These are phyloP conservation scores for Pachysandra terminalis DNA, from an alignment of 164 flowering plant genomes.

Conservation along the genomic window DNA sequence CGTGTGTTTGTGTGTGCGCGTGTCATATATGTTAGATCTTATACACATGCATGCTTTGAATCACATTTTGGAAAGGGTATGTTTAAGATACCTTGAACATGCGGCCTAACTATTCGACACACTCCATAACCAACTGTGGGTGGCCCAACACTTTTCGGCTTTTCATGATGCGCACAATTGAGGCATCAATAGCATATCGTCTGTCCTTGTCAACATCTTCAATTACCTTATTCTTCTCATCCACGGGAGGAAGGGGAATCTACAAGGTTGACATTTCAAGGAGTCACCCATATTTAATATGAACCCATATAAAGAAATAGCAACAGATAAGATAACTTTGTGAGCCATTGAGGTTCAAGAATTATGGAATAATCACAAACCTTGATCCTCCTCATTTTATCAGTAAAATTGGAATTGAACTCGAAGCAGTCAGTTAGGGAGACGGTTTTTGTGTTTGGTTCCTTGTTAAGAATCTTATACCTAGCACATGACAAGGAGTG, in stretches of 20 bases:
- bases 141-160: constrained; percentile 85
- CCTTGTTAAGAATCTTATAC: constrained; percentile 79
- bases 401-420: constrained; percentile 84
- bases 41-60: too few relatives aligned
- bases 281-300: too few relatives aligned
- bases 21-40: too few relatives aligned
- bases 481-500: constrained; percentile 92
- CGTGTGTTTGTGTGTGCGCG: too few relatives aligned
- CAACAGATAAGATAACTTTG: not conserved
- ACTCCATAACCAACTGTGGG: constrained; percentile 83
- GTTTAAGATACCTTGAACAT: constrained; percentile 66
- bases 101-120: constrained; percentile 86
- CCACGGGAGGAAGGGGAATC: constrained; percentile 82
- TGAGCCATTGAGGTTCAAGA: too few relatives aligned
- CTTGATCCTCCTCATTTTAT: constrained; percentile 89
- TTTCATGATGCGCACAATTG: too few relatives aligned
- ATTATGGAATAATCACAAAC: constrained; percentile 21
- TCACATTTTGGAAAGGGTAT: too few relatives aligned
- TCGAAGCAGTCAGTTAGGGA: constrained; percentile 67
- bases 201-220: too few relatives aligned
- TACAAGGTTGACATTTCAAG: constrained; percentile 24
- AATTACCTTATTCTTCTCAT: constrained; percentile 86
- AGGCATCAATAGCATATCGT: too few relatives aligned
- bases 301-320: not conserved
- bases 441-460: constrained; percentile 69